These are phyloP conservation scores for Cubamyces lactineus DNA, from an alignment of 768 basidiomycete genomes.

Conservation along the genomic window DNA sequence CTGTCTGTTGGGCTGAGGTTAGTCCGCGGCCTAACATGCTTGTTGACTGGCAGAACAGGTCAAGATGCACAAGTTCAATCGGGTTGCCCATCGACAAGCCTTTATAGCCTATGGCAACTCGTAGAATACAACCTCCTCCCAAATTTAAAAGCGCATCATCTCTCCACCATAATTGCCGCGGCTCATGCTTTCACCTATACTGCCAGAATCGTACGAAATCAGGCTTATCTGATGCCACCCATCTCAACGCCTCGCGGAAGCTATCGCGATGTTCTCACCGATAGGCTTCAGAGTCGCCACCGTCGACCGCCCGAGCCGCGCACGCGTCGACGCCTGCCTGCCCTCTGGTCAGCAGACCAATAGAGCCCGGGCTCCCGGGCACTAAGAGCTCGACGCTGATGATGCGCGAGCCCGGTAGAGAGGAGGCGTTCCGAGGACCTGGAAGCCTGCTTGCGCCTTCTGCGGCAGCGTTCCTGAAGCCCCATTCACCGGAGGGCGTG, in stretches of 20 bases:
- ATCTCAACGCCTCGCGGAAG: slow-evolving; percentile 3
- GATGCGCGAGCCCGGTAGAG: neutral
- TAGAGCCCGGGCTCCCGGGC: neutral
- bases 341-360: slow-evolving; percentile 3
- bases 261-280: slow-evolving; percentile 18
- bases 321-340: neutral
- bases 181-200: no score
- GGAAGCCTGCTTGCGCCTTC: slow-evolving; percentile 13
- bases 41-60: no score
- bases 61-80: no score
- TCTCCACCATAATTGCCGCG: no score
- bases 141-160: no score
- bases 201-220: neutral
- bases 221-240: slow-evolving; percentile 14
- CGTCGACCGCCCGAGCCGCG: neutral
- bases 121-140: no score
- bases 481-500: slow-evolving; percentile 5
- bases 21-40: no score
- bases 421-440: slow-evolving; percentile 15
- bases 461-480: slow-evolving; percentile 13
- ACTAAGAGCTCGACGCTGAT: neutral
- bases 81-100: no score
- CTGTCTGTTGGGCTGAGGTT: no score
- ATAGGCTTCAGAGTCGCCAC: slow-evolving; percentile 17
- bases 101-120: no score